Evolutionary conservation across 2,329 filamentous ascomycete species (phyloP).

Genomic region (Talaromyces piceae): DNA sequence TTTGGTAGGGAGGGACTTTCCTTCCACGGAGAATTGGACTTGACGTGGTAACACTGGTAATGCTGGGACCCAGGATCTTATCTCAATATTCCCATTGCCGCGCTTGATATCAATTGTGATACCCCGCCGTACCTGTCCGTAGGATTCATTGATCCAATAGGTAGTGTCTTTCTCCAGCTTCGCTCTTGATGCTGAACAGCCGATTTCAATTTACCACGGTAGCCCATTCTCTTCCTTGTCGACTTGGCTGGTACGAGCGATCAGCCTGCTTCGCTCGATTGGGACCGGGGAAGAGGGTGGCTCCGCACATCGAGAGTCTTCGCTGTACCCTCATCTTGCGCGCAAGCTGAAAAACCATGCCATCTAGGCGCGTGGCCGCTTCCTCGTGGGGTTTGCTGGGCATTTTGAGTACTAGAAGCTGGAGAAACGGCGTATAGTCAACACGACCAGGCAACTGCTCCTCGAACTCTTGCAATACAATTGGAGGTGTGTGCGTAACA

Average conservation of each 20-base stretch:
- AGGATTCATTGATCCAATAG: conserved; percentile 9
- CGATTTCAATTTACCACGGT: conserved; percentile 8
- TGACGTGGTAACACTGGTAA: background rate
- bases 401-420: conserved; percentile 8
- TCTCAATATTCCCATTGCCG: conserved; percentile 8
- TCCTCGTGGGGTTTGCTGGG: conserved; percentile 3
- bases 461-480: background rate
- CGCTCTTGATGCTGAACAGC: conserved; percentile 6
- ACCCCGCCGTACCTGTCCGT: conserved; percentile 5
- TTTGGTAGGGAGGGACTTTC: background rate
- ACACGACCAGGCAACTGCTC: conserved; percentile 2
- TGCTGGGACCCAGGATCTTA: conserved; percentile 7
- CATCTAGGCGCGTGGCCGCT: background rate
- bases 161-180: conserved; percentile 7
- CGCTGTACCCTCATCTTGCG: background rate
- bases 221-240: conserved; percentile 2
- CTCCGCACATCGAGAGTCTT: background rate
- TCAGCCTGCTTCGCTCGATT: conserved; percentile 8
- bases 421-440: conserved; percentile 9
- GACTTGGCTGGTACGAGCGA: conserved; percentile 5
- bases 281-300: conserved; percentile 2
- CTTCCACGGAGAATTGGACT: background rate
- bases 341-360: background rate
- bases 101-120: conserved; percentile 9
- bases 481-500: conserved; percentile 7